Evolutionary conservation across 257 asterid genomes (phyloP).

Genomic region (Solanum etuberosum): DNA sequence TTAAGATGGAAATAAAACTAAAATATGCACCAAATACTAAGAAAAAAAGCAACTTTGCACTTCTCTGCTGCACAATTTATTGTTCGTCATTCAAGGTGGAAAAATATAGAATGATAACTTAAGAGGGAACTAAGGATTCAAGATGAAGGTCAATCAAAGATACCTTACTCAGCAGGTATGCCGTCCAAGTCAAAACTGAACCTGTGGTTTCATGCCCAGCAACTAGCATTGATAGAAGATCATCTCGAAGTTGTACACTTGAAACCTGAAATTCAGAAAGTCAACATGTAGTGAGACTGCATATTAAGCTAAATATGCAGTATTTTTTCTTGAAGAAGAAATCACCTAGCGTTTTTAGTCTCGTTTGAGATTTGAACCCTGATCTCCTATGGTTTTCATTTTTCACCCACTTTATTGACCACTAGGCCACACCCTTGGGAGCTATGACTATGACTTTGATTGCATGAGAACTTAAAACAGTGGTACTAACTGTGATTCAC

Average conservation of each 20-base stretch:
- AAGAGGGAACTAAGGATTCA: not conserved
- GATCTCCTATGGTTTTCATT: not conserved
- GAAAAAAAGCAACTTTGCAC: not conserved
- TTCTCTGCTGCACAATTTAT: not conserved
- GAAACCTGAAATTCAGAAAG: conserved; percentile 50
- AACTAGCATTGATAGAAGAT: conserved; percentile 96
- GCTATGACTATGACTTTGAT: not conserved
- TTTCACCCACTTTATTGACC: not conserved
- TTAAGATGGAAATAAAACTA: not conserved
- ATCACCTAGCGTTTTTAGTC: not conserved
- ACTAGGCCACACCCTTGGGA: not conserved
- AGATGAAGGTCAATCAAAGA: not conserved
- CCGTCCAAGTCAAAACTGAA: conserved; percentile 89
- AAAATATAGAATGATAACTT: not conserved
- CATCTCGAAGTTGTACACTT: conserved; percentile 79
- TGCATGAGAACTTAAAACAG: not conserved
- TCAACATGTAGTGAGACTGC: not conserved
- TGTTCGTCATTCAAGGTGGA: not conserved
- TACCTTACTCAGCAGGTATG: conserved; percentile 90
- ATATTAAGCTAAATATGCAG: not conserved
- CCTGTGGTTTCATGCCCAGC: conserved; percentile 99
- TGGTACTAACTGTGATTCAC: not conserved
- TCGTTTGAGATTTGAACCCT: not conserved
- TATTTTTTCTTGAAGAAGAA: not conserved
- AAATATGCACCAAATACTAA: not conserved